phyloP scores from a whole-genome alignment of 495 filamentous ascomycete genomes.

The Paragyromitra xinjiangensis region DNA sequence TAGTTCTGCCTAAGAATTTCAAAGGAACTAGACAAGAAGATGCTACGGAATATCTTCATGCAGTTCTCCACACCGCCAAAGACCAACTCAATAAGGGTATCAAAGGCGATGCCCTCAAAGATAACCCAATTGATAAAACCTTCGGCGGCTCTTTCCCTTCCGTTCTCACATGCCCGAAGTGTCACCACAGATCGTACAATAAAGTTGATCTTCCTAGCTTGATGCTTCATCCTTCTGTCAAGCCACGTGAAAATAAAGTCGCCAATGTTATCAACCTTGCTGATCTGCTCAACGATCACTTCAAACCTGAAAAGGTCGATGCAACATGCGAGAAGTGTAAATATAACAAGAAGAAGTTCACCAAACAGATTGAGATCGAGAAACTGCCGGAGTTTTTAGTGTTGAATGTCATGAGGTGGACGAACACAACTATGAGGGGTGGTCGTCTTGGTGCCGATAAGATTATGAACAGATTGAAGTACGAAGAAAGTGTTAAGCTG shows the following conservation, averaged over 20 bases:
- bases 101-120: conserved; percentile 34
- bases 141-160: conserved; percentile 48
- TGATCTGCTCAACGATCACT: conserved; percentile 28
- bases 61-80: conserved; percentile 35
- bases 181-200: conserved; percentile 46
- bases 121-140: conserved; percentile 46
- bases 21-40: conserved; percentile 43
- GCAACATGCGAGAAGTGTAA: conserved; percentile 56
- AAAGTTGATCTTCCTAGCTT: conserved; percentile 34
- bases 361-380: conserved; percentile 46
- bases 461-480: conserved; percentile 43
- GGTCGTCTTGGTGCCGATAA: conserved; percentile 22
- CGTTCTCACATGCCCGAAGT: conserved; percentile 53
- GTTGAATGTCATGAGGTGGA: conserved; percentile 50
- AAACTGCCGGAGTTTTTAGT: conserved; percentile 44
- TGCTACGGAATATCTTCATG: conserved; percentile 55
- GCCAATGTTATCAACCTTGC: conserved; percentile 27
- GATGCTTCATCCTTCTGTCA: conserved; percentile 35
- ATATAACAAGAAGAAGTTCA: conserved; percentile 43
- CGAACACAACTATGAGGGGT: conserved; percentile 16
- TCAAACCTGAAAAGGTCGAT: conserved; percentile 49
- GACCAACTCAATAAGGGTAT: conserved; percentile 48
- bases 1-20: conserved; percentile 43
- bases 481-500: conserved; percentile 40
- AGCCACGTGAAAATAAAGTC: conserved; percentile 15